Conservation (phyloP, 352 stramenopile species). For the Elongisporangium undulatum region DNA sequence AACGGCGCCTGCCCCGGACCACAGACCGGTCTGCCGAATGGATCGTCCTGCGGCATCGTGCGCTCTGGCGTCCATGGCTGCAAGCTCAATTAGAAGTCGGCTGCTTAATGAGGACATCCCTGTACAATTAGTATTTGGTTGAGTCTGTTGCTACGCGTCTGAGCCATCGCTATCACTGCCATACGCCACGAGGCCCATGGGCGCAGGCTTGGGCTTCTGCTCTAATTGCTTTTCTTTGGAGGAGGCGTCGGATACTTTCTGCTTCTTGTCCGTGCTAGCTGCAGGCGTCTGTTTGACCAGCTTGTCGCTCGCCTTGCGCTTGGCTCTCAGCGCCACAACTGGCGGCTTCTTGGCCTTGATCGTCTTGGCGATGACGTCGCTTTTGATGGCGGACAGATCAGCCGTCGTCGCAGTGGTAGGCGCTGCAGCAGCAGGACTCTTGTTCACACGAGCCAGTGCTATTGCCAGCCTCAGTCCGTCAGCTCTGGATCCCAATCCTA, state of each 20-base stretch:
- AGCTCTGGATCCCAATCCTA: neutral
- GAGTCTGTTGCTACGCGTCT: neutral
- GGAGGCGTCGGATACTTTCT: constrained; percentile 11
- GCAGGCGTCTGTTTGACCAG: too few species aligned
- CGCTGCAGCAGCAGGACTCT: constrained; percentile 4
- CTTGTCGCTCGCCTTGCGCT: constrained; percentile 35
- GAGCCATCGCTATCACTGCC: constrained; percentile 60
- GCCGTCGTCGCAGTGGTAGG: neutral
- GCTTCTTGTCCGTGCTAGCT: constrained; percentile 12
- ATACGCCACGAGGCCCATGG: constrained; percentile 56
- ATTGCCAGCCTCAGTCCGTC: neutral
- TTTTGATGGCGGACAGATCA: constrained; percentile 13
- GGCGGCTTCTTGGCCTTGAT: constrained; percentile 18
- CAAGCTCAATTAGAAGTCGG: neutral
- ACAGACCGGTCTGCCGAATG: constrained; percentile 20
- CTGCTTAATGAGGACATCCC: too few species aligned
- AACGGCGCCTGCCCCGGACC: constrained; percentile 16
- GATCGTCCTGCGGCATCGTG: constrained; percentile 32
- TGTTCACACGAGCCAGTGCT: constrained; percentile 59
- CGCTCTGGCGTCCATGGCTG: constrained; percentile 26
- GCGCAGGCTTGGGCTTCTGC: constrained; percentile 8
- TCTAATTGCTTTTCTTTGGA: constrained; percentile 9
- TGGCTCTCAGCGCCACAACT: constrained; percentile 48
- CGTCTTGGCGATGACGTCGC: constrained; percentile 12
- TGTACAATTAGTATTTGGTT: neutral